phyloP scores from a whole-genome alignment of 495 filamentous ascomycete genomes.

The Platismatia glauca region DNA sequence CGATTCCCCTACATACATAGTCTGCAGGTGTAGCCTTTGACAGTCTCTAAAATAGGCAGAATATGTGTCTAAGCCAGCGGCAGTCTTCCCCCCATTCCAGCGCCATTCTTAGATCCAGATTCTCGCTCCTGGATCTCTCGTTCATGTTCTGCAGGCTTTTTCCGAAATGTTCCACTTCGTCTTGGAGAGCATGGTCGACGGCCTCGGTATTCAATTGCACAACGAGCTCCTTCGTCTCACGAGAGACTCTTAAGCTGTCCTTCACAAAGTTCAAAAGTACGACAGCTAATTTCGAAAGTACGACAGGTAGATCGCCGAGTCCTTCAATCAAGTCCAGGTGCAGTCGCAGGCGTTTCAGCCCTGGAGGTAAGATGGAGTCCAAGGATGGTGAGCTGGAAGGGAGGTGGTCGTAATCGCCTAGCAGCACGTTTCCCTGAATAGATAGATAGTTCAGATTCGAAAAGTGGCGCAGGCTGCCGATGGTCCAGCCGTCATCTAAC shows the following conservation, averaged over 20 bases:
- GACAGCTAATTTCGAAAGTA: background rate
- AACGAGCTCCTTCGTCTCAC: background rate
- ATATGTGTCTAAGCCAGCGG: too few relatives aligned
- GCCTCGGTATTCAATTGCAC: background rate
- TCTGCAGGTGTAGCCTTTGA: too few relatives aligned
- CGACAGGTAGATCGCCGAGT: background rate
- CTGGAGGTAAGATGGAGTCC: background rate
- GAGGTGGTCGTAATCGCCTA: background rate
- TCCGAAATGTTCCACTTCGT: background rate
- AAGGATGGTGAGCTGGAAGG: background rate
- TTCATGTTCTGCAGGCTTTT: background rate
- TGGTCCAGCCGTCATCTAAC: background rate
- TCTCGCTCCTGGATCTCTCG: background rate
- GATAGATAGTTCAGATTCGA: background rate
- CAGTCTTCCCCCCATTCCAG: background rate
- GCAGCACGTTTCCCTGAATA: background rate
- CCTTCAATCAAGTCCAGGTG: background rate
- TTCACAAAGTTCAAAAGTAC: background rate
- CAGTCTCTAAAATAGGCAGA: too few relatives aligned
- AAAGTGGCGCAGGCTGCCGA: background rate
- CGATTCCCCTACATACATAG: too few relatives aligned
- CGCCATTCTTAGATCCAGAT: background rate
- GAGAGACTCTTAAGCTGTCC: background rate
- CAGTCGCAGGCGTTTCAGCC: background rate
- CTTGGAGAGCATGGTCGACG: accelerated